Conservation (phyloP, 768 basidiomycete species). For the Collybia mongolica region DNA sequence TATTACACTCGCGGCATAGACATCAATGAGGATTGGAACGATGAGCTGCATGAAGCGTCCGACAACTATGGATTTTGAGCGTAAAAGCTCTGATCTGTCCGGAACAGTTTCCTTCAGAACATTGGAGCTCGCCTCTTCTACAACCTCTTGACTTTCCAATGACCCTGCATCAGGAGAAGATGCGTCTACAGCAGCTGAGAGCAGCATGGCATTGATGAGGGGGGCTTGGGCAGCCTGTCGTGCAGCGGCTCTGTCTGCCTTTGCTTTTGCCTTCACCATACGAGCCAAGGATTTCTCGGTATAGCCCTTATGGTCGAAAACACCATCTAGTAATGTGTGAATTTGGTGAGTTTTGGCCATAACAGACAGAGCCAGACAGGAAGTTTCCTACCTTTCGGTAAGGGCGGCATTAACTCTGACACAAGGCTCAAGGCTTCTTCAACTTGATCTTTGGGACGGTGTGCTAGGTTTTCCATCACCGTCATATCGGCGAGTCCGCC, state of each 20-base stretch:
- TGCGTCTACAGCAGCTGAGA: slow-evolving; percentile 19
- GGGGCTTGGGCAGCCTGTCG: slow-evolving; percentile 48
- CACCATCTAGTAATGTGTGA: slow-evolving; percentile 61
- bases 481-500: slow-evolving; percentile 95
- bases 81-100: slow-evolving; percentile 74
- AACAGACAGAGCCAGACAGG: neutral
- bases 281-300: slow-evolving; percentile 81
- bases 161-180: slow-evolving; percentile 21
- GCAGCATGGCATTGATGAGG: slow-evolving; percentile 17
- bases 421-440: slow-evolving; percentile 90
- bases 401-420: slow-evolving; percentile 89
- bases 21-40: slow-evolving; percentile 93
- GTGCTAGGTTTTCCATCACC: slow-evolving; percentile 95
- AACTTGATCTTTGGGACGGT: slow-evolving; percentile 95
- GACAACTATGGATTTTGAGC: slow-evolving; percentile 73
- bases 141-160: slow-evolving; percentile 39
- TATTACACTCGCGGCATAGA: slow-evolving; percentile 98
- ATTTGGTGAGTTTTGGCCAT: slow-evolving; percentile 9
- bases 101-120: slow-evolving; percentile 33
- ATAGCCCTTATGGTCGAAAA: slow-evolving; percentile 90
- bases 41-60: slow-evolving; percentile 84
- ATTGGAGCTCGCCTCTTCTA: slow-evolving; percentile 28
- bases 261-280: slow-evolving; percentile 79
- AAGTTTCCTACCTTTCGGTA: slow-evolving; percentile 73
- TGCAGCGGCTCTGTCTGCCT: slow-evolving; percentile 74